Conservation (phyloP, 305 asterid species). For the Coffea humblotiana region DNA sequence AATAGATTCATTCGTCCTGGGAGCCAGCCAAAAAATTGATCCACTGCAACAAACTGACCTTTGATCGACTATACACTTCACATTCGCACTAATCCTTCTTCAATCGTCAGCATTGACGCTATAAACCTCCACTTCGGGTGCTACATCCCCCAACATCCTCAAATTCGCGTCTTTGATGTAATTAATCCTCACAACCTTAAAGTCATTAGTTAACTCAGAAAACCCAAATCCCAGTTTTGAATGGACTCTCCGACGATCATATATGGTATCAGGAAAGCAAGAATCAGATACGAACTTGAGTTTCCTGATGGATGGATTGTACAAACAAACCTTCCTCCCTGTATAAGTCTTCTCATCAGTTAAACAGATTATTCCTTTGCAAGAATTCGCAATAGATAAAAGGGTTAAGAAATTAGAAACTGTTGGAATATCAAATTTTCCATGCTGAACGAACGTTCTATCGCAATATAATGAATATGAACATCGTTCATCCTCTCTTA, state of each 20-base stretch:
- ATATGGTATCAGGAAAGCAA: constrained; percentile 6
- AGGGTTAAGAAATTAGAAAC: not conserved
- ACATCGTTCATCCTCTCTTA: not conserved
- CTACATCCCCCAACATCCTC: no score
- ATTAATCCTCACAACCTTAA: constrained; percentile 17
- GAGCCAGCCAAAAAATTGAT: not conserved
- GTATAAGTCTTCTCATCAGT: not conserved
- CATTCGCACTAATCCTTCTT: not conserved
- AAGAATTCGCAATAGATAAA: constrained; percentile 10
- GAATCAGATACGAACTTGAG: not conserved
- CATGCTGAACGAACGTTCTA: not conserved
- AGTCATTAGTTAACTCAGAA: not conserved
- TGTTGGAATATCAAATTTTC: constrained; percentile 1
- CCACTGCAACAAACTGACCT: constrained; percentile 10
- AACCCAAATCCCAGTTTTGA: constrained; percentile 5
- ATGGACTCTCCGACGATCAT: not conserved
- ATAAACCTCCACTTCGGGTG: no score
- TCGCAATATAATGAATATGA: constrained; percentile 1
- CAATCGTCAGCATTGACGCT: not conserved
- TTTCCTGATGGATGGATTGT: constrained; percentile 1
- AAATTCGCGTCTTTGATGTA: not conserved
- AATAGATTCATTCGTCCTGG: no score
- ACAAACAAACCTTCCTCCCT: constrained; percentile 4
- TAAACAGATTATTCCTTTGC: constrained; percentile 10
- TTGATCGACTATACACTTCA: not conserved